These are phyloP conservation scores for Epichloe sibirici DNA, from an alignment of 2,329 filamentous ascomycete species.

Conservation along the genomic window DNA sequence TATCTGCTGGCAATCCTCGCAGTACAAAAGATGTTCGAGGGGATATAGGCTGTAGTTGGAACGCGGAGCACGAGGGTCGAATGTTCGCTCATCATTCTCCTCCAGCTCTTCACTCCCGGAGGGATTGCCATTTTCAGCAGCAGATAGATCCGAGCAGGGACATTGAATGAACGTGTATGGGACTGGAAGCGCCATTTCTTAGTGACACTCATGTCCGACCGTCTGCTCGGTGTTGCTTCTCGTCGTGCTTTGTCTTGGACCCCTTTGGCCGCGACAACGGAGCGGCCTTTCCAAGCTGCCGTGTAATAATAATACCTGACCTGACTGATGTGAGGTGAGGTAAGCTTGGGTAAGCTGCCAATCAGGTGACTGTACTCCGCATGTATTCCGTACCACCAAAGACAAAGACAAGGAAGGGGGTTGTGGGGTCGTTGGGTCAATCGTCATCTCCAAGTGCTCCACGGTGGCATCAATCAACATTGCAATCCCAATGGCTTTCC, in stretches of 20 bases:
- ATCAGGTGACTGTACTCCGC: conserved; percentile 2
- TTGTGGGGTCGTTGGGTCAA: no score
- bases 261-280: background rate
- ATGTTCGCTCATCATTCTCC: conserved; percentile 65
- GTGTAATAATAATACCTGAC: background rate
- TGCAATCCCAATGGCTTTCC: no score
- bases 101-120: conserved; percentile 23
- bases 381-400: no score
- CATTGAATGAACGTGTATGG: conserved; percentile 58
- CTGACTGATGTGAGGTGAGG: background rate
- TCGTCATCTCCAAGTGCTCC: no score
- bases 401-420: no score
- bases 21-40: conserved; percentile 87
- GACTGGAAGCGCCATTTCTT: conserved; percentile 36
- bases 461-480: no score
- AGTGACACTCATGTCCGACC: background rate
- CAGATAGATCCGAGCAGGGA: conserved; percentile 43
- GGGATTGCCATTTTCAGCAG: conserved; percentile 19
- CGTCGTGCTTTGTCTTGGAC: background rate
- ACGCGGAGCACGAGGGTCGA: conserved; percentile 73
- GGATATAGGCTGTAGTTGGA: conserved; percentile 90
- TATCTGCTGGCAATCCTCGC: conserved; percentile 94
- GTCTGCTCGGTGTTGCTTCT: background rate
- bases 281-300: background rate
- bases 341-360: background rate